Evolutionary conservation across 31 red algal genomes (phyloP).

Genomic region (Asparagopsis taxiformis): DNA sequence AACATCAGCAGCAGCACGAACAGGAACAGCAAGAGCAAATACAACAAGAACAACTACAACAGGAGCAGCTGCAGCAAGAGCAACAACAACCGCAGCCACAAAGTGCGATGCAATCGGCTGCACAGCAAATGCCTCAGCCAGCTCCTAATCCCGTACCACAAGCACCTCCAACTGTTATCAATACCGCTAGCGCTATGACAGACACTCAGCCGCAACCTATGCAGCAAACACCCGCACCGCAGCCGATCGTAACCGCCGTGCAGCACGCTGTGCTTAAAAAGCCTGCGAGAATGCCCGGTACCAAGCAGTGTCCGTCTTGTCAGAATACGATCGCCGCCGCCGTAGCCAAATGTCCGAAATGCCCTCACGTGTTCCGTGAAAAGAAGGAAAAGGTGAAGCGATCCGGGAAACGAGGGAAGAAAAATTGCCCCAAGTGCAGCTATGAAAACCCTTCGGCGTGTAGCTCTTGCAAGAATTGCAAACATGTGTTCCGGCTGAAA

Average conservation of each 20-base stretch:
- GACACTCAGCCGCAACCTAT: not conserved
- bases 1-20: too few relatives aligned
- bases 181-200: not conserved
- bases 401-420: slow-evolving; percentile 68
- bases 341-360: slow-evolving; percentile 48
- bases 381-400: slow-evolving; percentile 78
- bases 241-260: slow-evolving; percentile 7
- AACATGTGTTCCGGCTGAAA: slow-evolving; percentile 57
- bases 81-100: too few relatives aligned
- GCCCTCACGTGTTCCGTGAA: slow-evolving; percentile 61
- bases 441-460: slow-evolving; percentile 71
- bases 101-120: too few relatives aligned
- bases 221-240: not conserved
- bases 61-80: too few relatives aligned
- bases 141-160: too few relatives aligned
- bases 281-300: slow-evolving; percentile 51
- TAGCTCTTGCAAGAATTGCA: slow-evolving; percentile 60
- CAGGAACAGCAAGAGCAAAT: too few relatives aligned
- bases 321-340: slow-evolving; percentile 58
- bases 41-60: too few relatives aligned
- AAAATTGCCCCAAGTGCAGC: slow-evolving; percentile 62
- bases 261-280: slow-evolving; percentile 18
- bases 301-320: slow-evolving; percentile 60
- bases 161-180: too few relatives aligned
- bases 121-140: too few relatives aligned